phyloP scores from a whole-genome alignment of 805 yeast genomes.

The Kuraishia capsulata region DNA sequence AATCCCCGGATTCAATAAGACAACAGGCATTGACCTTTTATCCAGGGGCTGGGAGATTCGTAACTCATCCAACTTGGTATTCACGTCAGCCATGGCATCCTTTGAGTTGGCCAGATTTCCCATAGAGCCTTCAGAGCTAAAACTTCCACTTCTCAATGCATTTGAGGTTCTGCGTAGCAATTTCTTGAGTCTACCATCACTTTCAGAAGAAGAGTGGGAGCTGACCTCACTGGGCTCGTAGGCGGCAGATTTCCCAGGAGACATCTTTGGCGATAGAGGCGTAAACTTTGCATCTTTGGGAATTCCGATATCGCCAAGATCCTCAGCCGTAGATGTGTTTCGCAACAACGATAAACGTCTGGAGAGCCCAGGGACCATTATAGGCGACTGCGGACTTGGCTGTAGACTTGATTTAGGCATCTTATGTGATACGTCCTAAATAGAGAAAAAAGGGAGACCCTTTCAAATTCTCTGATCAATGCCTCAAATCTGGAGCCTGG shows the following conservation, averaged over 20 bases:
- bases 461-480: too few species aligned
- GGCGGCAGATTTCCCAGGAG: background rate
- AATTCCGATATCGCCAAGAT: background rate
- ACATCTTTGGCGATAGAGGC: background rate
- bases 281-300: too few species aligned
- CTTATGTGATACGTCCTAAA: too few species aligned
- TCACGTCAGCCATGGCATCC: background rate
- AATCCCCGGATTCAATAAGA: slow-evolving; percentile 46
- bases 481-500: too few species aligned
- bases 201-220: background rate
- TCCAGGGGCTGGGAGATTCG: slow-evolving; percentile 10
- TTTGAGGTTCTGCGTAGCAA: background rate
- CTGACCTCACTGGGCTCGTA: too few species aligned
- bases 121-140: background rate
- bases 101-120: background rate
- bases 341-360: background rate
- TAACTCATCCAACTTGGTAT: background rate
- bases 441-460: too few species aligned
- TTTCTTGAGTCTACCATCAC: background rate
- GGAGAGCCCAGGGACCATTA: background rate
- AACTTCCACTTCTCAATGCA: background rate
- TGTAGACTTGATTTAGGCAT: too few species aligned
- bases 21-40: slow-evolving; percentile 30
- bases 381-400: too few species aligned
- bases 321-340: background rate